These are phyloP conservation scores for Ulvella scutata DNA, from an alignment of 139 green algal genomes.

Conservation along the genomic window DNA sequence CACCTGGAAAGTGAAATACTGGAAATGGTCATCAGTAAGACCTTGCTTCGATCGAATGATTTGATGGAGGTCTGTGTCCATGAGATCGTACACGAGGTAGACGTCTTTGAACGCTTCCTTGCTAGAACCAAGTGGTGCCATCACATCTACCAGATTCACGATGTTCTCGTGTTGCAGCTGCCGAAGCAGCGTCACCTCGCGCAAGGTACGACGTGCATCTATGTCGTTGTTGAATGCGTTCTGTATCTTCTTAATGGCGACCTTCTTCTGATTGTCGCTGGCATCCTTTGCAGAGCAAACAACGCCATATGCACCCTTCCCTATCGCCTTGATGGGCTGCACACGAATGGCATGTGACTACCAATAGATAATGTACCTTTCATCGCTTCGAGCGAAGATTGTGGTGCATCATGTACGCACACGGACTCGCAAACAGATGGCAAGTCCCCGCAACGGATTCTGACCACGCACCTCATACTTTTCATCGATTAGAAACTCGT, in stretches of 20 bases:
- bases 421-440: not conserved
- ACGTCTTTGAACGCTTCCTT: conserved; percentile 78
- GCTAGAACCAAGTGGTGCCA: conserved; percentile 22
- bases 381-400: not conserved
- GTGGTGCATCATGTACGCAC: not conserved
- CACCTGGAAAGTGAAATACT: conserved; percentile 98
- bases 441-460: not conserved
- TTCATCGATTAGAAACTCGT: conserved; percentile 83
- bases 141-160: conserved; percentile 53
- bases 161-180: conserved; percentile 78
- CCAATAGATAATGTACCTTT: conserved; percentile 8
- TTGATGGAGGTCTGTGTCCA: conserved; percentile 99
- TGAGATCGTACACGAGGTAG: conserved; percentile 98
- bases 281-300: conserved; percentile 86
- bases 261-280: conserved; percentile 63
- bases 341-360: conserved; percentile 5
- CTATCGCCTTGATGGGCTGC: conserved; percentile 61
- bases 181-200: conserved; percentile 90
- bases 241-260: conserved; percentile 94
- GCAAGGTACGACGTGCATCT: conserved; percentile 79
- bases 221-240: conserved; percentile 93
- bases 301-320: conserved; percentile 94
- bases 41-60: conserved; percentile 91
- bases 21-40: conserved; percentile 91
- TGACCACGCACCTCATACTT: conserved; percentile 55